Conservation (phyloP, 148 eudicot genomes). For the Rhododendron kiyosumense region DNA sequence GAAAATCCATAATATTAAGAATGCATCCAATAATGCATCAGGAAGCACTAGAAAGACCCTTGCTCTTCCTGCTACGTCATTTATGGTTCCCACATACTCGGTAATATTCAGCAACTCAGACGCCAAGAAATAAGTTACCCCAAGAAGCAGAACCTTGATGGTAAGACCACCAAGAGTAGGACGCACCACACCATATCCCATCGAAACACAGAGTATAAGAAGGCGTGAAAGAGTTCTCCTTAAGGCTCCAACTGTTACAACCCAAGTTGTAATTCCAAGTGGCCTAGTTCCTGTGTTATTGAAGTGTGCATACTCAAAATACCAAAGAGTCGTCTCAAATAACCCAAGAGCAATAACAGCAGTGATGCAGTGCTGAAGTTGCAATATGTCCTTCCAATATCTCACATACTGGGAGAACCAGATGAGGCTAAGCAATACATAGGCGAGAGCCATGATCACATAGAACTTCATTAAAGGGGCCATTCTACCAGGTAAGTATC, state of each 20-base stretch:
- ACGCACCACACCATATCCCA: slow-evolving; percentile 99
- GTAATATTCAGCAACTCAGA: slow-evolving; percentile 81
- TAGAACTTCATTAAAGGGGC: slow-evolving; percentile 87
- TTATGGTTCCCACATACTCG: slow-evolving; percentile 87
- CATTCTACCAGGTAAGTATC: slow-evolving; percentile 97
- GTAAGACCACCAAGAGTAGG: slow-evolving; percentile 99
- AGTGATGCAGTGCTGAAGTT: slow-evolving; percentile 85
- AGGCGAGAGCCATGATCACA: slow-evolving; percentile 67
- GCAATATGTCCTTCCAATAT: slow-evolving; percentile 81
- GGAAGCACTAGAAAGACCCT: slow-evolving; percentile 85
- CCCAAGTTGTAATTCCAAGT: slow-evolving; percentile 73
- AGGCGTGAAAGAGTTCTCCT: slow-evolving; percentile 82
- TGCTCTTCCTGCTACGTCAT: slow-evolving; percentile 87
- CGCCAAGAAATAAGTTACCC: slow-evolving; percentile 78
- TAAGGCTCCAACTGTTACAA: slow-evolving; percentile 81
- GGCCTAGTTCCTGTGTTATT: slow-evolving; percentile 81
- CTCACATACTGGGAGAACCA: slow-evolving; percentile 84
- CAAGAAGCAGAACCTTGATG: slow-evolving; percentile 82
- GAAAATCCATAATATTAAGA: slow-evolving; percentile 87
- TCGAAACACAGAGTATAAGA: slow-evolving; percentile 79
- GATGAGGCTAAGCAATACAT: slow-evolving; percentile 54
- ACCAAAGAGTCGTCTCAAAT: slow-evolving; percentile 90
- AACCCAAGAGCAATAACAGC: slow-evolving; percentile 76
- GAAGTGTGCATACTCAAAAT: slow-evolving; percentile 82
- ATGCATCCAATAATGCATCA: slow-evolving; percentile 80